Conservation (phyloP, 148 eudicot genomes). For the Bassia scoparia region DNA sequence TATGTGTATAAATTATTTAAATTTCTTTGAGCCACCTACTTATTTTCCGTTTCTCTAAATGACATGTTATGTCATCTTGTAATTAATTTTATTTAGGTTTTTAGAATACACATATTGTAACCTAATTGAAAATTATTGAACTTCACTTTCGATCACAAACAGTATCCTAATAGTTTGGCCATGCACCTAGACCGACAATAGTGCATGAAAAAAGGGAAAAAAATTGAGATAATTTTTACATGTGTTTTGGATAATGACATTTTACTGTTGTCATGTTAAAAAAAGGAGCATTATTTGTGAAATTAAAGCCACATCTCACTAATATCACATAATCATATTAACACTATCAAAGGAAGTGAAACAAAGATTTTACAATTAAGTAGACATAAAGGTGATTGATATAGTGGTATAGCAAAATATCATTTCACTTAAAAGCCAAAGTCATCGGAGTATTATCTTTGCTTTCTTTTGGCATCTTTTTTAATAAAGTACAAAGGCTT, state of each 20-base stretch:
- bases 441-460: background rate
- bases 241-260: slow-evolving; percentile 27
- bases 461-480: background rate
- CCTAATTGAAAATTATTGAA: too few relatives aligned
- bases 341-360: slow-evolving; percentile 17
- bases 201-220: slow-evolving; percentile 11
- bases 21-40: too few relatives aligned
- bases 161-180: slow-evolving; percentile 5
- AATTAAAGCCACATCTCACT: slow-evolving; percentile 1
- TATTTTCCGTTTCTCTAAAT: too few relatives aligned
- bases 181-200: slow-evolving; percentile 20
- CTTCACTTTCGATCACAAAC: slow-evolving; percentile 2
- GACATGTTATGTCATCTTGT: too few relatives aligned
- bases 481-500: slow-evolving; percentile 1
- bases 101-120: too few relatives aligned
- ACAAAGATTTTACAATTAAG: slow-evolving; percentile 9
- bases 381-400: slow-evolving; percentile 22
- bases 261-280: background rate
- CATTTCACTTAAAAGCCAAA: slow-evolving; percentile 17
- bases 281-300: background rate
- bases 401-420: slow-evolving; percentile 1
- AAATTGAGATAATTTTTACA: background rate
- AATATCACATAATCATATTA: slow-evolving; percentile 10
- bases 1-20: too few relatives aligned
- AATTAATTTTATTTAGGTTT: too few relatives aligned